Conservation (phyloP, 768 basidiomycete genomes). For the Tylopilus felleus region DNA sequence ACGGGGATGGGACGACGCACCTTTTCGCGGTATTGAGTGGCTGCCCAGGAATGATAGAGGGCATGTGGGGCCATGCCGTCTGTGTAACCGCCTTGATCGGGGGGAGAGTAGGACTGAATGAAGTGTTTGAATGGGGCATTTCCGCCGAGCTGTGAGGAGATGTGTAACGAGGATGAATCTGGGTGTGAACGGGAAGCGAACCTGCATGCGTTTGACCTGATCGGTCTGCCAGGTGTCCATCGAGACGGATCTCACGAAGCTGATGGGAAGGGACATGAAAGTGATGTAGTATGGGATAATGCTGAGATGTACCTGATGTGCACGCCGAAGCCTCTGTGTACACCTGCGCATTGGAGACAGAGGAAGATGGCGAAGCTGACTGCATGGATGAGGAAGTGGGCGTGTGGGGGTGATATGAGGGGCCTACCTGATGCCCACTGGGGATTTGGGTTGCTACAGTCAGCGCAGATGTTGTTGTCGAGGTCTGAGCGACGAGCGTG, state of each 20-base stretch:
- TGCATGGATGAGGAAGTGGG: background rate
- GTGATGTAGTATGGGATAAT: background rate
- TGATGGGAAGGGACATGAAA: slow-evolving; percentile 27
- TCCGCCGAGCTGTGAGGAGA: slow-evolving; percentile 66
- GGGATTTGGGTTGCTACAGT: slow-evolving; percentile 87
- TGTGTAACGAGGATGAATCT: slow-evolving; percentile 8
- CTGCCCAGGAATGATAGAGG: slow-evolving; percentile 92
- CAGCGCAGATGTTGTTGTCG: slow-evolving; percentile 73
- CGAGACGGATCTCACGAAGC: slow-evolving; percentile 88
- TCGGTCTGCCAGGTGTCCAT: slow-evolving; percentile 97
- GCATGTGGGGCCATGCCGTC: slow-evolving; percentile 61
- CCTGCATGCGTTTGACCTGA: slow-evolving; percentile 88
- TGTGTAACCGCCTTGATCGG: slow-evolving; percentile 66
- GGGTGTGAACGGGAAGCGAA: slow-evolving; percentile 32
- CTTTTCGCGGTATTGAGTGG: slow-evolving; percentile 92
- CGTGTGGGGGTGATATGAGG: background rate
- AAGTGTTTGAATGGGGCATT: slow-evolving; percentile 82
- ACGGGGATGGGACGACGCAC: slow-evolving; percentile 36
- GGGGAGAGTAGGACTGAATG: slow-evolving; percentile 63
- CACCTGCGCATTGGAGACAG: slow-evolving; percentile 84
- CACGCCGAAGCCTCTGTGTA: slow-evolving; percentile 89
- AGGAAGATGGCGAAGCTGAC: slow-evolving; percentile 82
- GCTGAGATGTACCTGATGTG: slow-evolving; percentile 63
- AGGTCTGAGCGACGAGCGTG: slow-evolving; percentile 71
- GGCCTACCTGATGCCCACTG: slow-evolving; percentile 86